Percentiles rank a stretch among this genome's conserved stretches.
These are phyloP conservation scores for Dunaliella primolecta DNA, from an alignment of 139 green algal species.

Conservation along the genomic window DNA sequence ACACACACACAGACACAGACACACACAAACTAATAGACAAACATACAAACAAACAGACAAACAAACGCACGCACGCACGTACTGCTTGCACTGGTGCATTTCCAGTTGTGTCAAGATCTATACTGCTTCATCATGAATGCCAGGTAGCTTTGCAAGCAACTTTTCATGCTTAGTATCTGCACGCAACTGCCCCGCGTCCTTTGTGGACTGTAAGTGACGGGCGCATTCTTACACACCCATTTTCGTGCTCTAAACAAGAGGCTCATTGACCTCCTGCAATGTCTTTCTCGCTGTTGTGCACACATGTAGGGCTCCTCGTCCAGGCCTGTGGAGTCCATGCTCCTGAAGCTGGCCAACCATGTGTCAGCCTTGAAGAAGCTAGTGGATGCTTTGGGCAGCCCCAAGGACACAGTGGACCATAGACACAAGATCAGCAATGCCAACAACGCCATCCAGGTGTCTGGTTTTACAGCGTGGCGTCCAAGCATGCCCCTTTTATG, in stretches of 20 bases:
- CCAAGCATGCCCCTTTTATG: no score
- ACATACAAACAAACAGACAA: background rate
- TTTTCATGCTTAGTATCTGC: no score
- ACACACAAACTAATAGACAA: background rate
- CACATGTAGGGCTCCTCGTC: slow-evolving; percentile 6
- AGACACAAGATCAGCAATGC: slow-evolving; percentile 38
- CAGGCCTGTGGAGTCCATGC: slow-evolving; percentile 35
- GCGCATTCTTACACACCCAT: no score
- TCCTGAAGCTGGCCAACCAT: slow-evolving; percentile 46
- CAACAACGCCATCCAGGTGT: slow-evolving; percentile 33
- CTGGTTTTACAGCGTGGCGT: background rate
- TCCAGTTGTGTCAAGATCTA: no score
- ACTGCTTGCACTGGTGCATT: no score
- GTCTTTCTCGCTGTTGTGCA: no score
- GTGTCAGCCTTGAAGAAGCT: slow-evolving; percentile 40
- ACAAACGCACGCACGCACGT: background rate
- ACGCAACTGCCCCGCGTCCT: no score
- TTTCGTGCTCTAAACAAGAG: no score
- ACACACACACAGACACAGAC: background rate
- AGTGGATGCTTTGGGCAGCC: slow-evolving; percentile 61
- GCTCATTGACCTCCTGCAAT: background rate
- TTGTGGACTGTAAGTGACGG: no score
- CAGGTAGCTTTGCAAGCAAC: no score
- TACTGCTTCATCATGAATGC: no score
- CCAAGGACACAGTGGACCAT: slow-evolving; percentile 63